Evolutionary conservation across 1,139 yeast genomes (phyloP), one percentile per base, ranked within the genome.

Genomic region (Hemisphaericaspora subhashii): DNA sequence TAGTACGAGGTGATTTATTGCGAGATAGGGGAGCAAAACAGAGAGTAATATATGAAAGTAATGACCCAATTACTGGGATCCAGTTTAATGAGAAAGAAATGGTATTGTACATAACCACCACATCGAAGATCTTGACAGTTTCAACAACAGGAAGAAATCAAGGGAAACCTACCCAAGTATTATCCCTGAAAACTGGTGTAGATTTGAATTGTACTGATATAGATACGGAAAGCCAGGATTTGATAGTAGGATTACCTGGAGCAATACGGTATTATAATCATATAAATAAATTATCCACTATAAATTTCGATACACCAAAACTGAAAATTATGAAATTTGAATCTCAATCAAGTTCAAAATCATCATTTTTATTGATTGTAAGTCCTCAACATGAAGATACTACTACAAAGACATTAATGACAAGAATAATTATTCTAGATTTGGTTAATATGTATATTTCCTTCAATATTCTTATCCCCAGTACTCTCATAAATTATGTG

Each of bases 21-120:
- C 78, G 92, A 49, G 99, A 94, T 54, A 65, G 96, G 43, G 98
- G 98, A 0, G 81, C 96, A 4, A 78, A 92, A 47, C 98, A 90
- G 54, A 67, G 98, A 25, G 60, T 84, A 0, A 80, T 90, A 1
- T 87, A 81, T 53, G 86, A 84, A 46, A 74, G 81, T 13, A 54
- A 58, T 12, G 94, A 87, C 38, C 96, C 98, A 0, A 74, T 94
- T 18, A 90, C 98, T 0, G 86, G 89, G 0, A 62, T 92, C 1
- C 71, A 76, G 26, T 79, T 85, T 49, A 68, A 70, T 43, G 77
- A 71, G 32, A 66, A 66, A 15, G 75, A 69, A 29, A 43, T 71
- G 5, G 22, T 55, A 7, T 54, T 83, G 16, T 86, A 76, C 54
- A 79, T 84, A 24, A 71, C 86, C 2, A 80, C 95, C 1, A 82